These are phyloP conservation scores for Silene vulgaris DNA, from an alignment of 179 eudicot species.

Conservation along the genomic window DNA sequence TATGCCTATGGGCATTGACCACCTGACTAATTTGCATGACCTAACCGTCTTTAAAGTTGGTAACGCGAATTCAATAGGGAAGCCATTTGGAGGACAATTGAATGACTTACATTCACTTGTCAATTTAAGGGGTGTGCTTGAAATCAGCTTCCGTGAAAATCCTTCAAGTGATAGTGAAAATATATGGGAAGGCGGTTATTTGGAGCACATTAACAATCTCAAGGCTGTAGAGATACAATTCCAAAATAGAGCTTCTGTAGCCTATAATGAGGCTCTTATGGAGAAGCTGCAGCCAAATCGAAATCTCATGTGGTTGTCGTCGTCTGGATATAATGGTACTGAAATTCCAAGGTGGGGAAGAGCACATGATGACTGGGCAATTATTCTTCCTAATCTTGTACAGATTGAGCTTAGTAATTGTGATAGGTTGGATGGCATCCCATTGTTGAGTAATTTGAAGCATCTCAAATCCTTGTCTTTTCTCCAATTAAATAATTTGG, in stretches of 20 bases:
- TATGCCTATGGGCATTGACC: slow-evolving; percentile 19
- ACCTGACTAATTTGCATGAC: slow-evolving; percentile 8
- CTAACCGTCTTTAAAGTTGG: background rate
- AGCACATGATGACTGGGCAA: background rate
- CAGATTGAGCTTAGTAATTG: background rate
- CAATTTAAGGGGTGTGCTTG: slow-evolving; percentile 14
- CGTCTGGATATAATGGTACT: background rate
- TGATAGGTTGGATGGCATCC: background rate
- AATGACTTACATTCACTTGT: slow-evolving; percentile 9
- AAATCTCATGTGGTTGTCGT: background rate
- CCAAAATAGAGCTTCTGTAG: background rate
- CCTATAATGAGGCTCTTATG: background rate
- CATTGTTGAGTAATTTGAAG: slow-evolving; percentile 1
- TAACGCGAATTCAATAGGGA: background rate
- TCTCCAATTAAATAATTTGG: background rate
- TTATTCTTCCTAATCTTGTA: slow-evolving; percentile 19
- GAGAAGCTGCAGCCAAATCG: slow-evolving; percentile 13
- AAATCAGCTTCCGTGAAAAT: background rate
- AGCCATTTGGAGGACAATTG: background rate
- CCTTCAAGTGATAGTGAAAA: background rate
- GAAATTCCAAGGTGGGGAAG: slow-evolving; percentile 21
- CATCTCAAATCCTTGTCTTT: slow-evolving; percentile 9
- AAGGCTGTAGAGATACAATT: background rate
- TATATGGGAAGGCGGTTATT: background rate
- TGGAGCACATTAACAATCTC: background rate